phyloP scores from a whole-genome alignment of 352 stramenopile species.

The Pythium periplocum region DNA sequence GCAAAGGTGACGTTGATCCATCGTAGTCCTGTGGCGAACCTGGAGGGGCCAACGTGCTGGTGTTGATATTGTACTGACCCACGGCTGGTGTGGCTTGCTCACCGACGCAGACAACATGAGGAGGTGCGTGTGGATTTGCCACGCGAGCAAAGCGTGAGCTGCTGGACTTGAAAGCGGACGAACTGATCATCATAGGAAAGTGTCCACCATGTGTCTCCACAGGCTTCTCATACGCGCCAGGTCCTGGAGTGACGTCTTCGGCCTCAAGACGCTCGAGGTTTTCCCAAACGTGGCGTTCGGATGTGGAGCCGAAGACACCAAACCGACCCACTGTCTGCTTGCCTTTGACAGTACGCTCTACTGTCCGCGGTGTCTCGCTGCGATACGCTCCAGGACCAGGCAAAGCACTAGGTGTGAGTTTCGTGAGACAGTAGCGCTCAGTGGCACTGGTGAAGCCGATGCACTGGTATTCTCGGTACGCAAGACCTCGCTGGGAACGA shows the following conservation, averaged over 20 bases:
- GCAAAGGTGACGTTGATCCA: slow-evolving; percentile 5
- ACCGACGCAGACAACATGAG: slow-evolving; percentile 48
- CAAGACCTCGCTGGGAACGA: slow-evolving; percentile 7
- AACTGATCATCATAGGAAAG: slow-evolving; percentile 29
- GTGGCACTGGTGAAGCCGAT: slow-evolving; percentile 66
- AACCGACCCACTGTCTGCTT: slow-evolving; percentile 54
- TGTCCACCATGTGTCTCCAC: slow-evolving; percentile 27
- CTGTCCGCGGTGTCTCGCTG: slow-evolving; percentile 54
- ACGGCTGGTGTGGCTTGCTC: slow-evolving; percentile 34
- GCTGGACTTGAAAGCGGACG: slow-evolving; percentile 53
- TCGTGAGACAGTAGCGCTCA: slow-evolving; percentile 54
- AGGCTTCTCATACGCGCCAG: slow-evolving; percentile 42
- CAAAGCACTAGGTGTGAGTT: slow-evolving; percentile 24
- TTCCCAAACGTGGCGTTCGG: slow-evolving; percentile 67
- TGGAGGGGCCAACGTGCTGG: not conserved
- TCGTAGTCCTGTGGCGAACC: not conserved
- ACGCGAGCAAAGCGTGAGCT: slow-evolving; percentile 44
- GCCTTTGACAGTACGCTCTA: slow-evolving; percentile 40
- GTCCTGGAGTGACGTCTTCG: slow-evolving; percentile 45
- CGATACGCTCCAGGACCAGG: slow-evolving; percentile 54
- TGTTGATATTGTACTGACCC: slow-evolving; percentile 26
- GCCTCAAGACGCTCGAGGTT: slow-evolving; percentile 40
- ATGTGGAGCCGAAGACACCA: slow-evolving; percentile 69
- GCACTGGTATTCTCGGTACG: slow-evolving; percentile 31
- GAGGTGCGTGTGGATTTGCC: slow-evolving; percentile 32